Evolutionary conservation across 139 green algal species (phyloP).

Genomic region (Mesostigma viride): DNA sequence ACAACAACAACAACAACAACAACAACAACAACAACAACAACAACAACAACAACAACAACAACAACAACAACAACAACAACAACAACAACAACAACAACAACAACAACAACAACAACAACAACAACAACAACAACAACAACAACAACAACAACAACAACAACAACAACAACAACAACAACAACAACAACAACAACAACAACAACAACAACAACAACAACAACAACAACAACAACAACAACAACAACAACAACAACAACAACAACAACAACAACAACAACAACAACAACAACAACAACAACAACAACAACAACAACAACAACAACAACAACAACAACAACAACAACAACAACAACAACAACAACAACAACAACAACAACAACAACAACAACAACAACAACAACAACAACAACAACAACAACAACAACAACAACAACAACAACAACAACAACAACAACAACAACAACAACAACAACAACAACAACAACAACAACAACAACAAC

Average conservation of each 20-base stretch:
- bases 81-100: no score
- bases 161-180: not conserved
- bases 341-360: not conserved
- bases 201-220: not conserved
- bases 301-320: not conserved
- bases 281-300: not conserved
- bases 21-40: no score
- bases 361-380: not conserved
- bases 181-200: not conserved
- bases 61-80: no score
- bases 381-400: conserved; percentile 1
- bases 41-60: no score
- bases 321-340: conserved; percentile 4
- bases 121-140: not conserved
- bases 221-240: conserved; percentile 4
- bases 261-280: not conserved
- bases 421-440: not conserved
- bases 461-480: not conserved
- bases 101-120: no score
- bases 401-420: conserved; percentile 1
- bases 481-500: conserved; percentile 1
- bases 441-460: not conserved
- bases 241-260: not conserved
- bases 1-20: no score
- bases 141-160: not conserved